Conservation (phyloP, 202 grass and related monocot species). For the Panicum hallii region DNA sequence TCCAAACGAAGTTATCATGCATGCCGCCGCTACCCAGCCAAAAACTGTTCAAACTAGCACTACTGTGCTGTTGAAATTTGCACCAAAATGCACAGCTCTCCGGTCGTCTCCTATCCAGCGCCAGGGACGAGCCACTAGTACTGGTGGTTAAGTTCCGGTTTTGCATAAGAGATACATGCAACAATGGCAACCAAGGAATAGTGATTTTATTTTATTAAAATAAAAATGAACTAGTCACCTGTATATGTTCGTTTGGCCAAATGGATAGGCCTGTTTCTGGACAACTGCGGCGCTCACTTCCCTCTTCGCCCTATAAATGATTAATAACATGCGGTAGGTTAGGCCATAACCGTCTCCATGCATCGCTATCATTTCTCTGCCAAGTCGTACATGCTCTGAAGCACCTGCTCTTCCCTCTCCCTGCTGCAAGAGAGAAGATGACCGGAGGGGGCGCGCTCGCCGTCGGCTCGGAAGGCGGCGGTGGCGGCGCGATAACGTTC, state of each 20-base stretch:
- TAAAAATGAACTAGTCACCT: neutral
- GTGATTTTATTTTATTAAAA: too few species aligned
- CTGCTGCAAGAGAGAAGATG: neutral
- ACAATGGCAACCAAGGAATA: too few species aligned
- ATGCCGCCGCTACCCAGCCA: neutral
- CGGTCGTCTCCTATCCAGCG: too few species aligned
- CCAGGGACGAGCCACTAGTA: too few species aligned
- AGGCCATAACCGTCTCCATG: too few species aligned
- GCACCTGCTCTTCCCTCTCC: neutral
- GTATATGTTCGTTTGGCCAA: neutral
- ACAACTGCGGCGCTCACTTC: neutral
- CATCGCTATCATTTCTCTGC: neutral
- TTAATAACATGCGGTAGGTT: too few species aligned
- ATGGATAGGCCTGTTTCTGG: neutral
- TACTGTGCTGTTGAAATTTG: neutral
- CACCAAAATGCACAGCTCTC: too few species aligned
- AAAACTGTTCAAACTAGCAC: neutral
- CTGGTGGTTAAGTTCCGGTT: too few species aligned
- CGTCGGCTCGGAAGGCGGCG: neutral
- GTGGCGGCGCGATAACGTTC: slow-evolving; percentile 46
- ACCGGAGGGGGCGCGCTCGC: slow-evolving; percentile 25
- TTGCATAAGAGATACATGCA: too few species aligned
- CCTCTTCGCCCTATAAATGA: neutral
- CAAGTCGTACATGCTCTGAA: neutral
- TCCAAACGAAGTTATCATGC: too few species aligned